Conservation (phyloP, 352 stramenopile species). For the Pythium guiyangense region DNA sequence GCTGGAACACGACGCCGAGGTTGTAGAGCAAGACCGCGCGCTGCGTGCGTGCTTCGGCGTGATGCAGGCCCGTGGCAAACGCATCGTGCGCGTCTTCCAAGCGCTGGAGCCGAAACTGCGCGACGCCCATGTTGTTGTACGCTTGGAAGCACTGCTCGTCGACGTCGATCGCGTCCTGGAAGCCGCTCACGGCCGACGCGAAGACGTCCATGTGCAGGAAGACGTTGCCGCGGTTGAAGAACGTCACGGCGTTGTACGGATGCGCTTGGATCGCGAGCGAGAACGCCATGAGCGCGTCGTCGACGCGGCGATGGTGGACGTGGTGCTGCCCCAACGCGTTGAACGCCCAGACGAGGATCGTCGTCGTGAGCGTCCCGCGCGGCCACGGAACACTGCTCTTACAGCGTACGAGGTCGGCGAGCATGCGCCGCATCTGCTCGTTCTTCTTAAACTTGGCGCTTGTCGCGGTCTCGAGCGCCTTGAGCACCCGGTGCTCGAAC, state of each 20-base stretch:
- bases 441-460: constrained; percentile 36
- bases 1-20: constrained; percentile 33
- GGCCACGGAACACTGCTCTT: constrained; percentile 23
- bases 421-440: constrained; percentile 18
- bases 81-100: constrained; percentile 40
- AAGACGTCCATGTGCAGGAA: constrained; percentile 38
- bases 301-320: constrained; percentile 16
- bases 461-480: constrained; percentile 24
- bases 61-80: constrained; percentile 30
- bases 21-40: constrained; percentile 43
- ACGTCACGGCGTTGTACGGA: constrained; percentile 24
- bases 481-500: constrained; percentile 39
- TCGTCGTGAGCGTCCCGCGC: constrained; percentile 34
- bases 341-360: constrained; percentile 45
- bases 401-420: constrained; percentile 20
- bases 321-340: constrained; percentile 39
- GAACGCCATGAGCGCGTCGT: constrained; percentile 52
- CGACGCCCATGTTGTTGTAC: constrained; percentile 48
- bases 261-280: constrained; percentile 46
- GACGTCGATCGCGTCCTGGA: constrained; percentile 43
- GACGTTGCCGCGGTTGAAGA: constrained; percentile 55
- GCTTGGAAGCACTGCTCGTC: constrained; percentile 30
- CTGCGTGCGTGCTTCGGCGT: constrained; percentile 20
- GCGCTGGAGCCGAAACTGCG: constrained; percentile 34
- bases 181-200: constrained; percentile 30